Base-by-base conservation (phyloP, 352 stramenopile genomes). In the Phytophthora gonapodyides region DNA sequence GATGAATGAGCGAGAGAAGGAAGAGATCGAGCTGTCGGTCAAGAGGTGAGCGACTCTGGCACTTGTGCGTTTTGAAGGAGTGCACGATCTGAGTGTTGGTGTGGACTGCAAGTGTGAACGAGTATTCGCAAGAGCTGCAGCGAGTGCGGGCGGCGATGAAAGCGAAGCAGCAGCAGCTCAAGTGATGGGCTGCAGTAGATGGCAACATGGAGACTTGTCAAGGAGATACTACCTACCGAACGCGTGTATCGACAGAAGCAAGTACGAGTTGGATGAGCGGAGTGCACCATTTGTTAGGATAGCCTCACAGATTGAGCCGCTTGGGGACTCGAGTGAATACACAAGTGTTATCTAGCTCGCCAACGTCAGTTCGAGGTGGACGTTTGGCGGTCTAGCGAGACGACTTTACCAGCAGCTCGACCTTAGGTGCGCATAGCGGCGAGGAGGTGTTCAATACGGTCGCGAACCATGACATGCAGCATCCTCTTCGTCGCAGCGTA, bases 381-480 rank as follows among this genome's bases (percentile, higher is more conserved):
- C 27, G 27, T 31, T 8, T 31, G 27, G 27, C 27, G 5, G 33
- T 7, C 8, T 16, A 49, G 35, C 16, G 30, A 36, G 24, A 41
- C 10, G 17, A 13, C 10, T 27, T 40, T 49, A 21, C 3, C 3
- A 5, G 5, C n/a, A 54, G 38, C 13, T 58, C 45, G 12, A 19
- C n/a, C 8, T 64, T 42, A 70, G 19, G 49, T 63, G 30, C 54
- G 40, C 47, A 77, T 75, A 6, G 57, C 61, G n/a, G 36, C 41
- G 10, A 93, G 61, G 9, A 89, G 59, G 30, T 73, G 31, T 45
- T 88, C 78, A 27, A 93, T 76, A 36, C 83, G 78, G 36, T 85
- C 81, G 33, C 83, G 81, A 42, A 93, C 83, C 81, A 93, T 93
- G 33, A 93, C 79, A 33, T 93, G 83, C n/a, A 93, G 64, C 40